phyloP scores from a whole-genome alignment of 345 rosid genomes.

The Balakata baccata region DNA sequence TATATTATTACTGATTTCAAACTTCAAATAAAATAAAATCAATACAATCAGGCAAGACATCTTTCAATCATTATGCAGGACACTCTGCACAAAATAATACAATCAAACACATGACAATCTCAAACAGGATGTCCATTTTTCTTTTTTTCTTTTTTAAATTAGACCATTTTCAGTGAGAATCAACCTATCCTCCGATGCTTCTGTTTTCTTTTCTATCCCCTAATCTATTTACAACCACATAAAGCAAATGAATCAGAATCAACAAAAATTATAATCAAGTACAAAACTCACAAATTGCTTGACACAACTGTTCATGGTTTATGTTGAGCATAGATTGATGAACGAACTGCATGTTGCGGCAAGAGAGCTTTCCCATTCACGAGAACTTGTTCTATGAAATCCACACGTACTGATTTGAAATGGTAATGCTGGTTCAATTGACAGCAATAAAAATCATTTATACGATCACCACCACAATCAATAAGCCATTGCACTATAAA shows the following conservation, averaged over 20 bases:
- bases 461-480: neutral
- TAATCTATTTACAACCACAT: conserved; percentile 30
- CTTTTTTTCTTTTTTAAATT: neutral
- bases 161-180: neutral
- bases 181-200: neutral
- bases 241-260: conserved; percentile 9
- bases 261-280: neutral
- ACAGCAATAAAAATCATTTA: conserved; percentile 1
- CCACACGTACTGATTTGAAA: conserved; percentile 62
- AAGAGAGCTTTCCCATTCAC: conserved; percentile 52
- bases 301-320: conserved; percentile 41
- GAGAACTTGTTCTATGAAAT: conserved; percentile 59
- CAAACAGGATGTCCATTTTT: neutral
- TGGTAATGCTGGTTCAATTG: conserved; percentile 39
- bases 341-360: conserved; percentile 32
- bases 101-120: conserved; percentile 7
- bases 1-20: too few species aligned
- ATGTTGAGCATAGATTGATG: conserved; percentile 61
- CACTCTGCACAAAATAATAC: neutral
- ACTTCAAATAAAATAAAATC: neutral
- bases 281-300: conserved; percentile 20
- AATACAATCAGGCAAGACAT: neutral
- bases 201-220: conserved; percentile 3
- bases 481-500: neutral
- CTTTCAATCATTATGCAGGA: neutral